These are phyloP conservation scores for Penicillium sclerotigenum DNA, from an alignment of 2,329 filamentous ascomycete species.

Conservation along the genomic window DNA sequence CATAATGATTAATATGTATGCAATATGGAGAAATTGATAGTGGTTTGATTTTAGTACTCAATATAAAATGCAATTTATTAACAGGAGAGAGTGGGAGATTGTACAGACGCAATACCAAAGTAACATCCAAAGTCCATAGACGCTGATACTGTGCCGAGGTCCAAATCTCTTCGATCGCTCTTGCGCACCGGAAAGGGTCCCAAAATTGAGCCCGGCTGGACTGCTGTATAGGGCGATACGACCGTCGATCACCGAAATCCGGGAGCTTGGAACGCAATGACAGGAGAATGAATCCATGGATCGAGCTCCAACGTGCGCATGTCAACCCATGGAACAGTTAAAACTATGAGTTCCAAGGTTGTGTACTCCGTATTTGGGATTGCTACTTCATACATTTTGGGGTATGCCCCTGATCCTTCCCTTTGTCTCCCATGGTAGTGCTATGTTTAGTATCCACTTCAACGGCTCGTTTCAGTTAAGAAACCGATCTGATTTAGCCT, in stretches of 20 bases:
- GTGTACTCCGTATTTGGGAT: background rate
- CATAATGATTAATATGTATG: background rate
- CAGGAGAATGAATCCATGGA: slow-evolving; percentile 6
- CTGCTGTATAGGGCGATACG: slow-evolving; percentile 10
- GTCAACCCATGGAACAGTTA: background rate
- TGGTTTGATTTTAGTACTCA: background rate
- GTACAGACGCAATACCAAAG: background rate
- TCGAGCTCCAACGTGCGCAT: background rate
- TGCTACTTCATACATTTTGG: background rate
- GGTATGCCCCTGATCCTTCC: slow-evolving; percentile 7
- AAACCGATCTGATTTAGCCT: slow-evolving; percentile 5
- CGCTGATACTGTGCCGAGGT: background rate
- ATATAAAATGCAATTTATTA: background rate
- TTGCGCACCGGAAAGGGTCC: background rate
- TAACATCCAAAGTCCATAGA: background rate
- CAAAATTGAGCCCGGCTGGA: slow-evolving; percentile 9
- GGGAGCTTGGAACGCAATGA: slow-evolving; percentile 21
- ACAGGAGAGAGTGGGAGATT: background rate
- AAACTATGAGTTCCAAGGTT: background rate
- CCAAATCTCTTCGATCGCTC: background rate
- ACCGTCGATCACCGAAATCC: slow-evolving; percentile 19
- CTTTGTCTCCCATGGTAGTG: background rate
- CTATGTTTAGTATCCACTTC: background rate
- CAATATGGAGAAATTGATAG: background rate
- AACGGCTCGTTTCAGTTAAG: slow-evolving; percentile 7